These are phyloP conservation scores for Eucommia ulmoides DNA, from an alignment of 257 asterid genomes.

Conservation along the genomic window DNA sequence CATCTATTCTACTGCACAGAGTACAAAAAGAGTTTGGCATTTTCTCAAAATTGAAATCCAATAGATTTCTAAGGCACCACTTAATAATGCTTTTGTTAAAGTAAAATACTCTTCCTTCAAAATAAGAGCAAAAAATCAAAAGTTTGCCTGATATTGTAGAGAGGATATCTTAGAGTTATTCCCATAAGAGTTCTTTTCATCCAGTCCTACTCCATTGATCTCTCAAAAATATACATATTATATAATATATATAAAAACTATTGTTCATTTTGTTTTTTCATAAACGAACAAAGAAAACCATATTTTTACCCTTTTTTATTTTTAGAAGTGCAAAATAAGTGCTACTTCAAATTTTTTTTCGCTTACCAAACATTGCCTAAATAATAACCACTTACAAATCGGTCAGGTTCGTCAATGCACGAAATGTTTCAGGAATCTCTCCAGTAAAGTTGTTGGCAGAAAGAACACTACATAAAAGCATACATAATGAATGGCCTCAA, in stretches of 20 bases:
- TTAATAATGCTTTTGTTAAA: too few relatives aligned
- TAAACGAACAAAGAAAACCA: too few relatives aligned
- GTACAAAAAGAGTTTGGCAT: neutral
- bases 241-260: too few relatives aligned
- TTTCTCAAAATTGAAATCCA: neutral
- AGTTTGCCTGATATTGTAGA: too few relatives aligned
- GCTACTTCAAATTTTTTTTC: neutral
- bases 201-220: too few relatives aligned
- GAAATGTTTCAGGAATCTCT: conserved; percentile 48
- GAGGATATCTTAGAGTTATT: too few relatives aligned
- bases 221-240: too few relatives aligned
- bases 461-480: conserved; percentile 47
- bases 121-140: neutral
- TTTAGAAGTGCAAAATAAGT: too few relatives aligned
- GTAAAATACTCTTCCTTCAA: neutral
- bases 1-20: conserved; percentile 81
- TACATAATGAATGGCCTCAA: conserved; percentile 1
- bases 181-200: too few relatives aligned
- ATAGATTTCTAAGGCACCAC: neutral
- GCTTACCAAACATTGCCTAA: neutral
- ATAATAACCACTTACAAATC: conserved; percentile 55
- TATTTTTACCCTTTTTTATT: too few relatives aligned
- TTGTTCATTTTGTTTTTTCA: too few relatives aligned
- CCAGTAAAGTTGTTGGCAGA: conserved; percentile 73
- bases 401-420: conserved; percentile 52